Evolutionary conservation across 495 filamentous ascomycete species (phyloP), one percentile per base, ranked within the genome.

Genomic region (Elasticomyces elasticus): DNA sequence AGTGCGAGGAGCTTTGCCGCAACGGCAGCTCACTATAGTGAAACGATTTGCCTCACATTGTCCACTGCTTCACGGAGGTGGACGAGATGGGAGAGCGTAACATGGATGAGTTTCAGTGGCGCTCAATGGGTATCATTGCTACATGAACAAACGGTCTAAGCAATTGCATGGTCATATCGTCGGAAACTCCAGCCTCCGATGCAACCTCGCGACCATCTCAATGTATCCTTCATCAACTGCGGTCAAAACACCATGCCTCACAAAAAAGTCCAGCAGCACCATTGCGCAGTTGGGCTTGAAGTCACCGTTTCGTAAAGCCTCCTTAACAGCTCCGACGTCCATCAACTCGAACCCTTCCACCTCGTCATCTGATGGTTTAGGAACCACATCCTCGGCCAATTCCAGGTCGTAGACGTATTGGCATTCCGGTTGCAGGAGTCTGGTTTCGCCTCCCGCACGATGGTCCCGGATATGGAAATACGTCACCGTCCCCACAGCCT

Each of bases 201-300:
- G 90, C 52, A 94, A 66, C 51, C 87, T 76, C 20, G 79, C 71
- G 38, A 79, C 64, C 58, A 99, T 86, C 73, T 89, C 81, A 56
- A 85, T 69, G 65, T 83, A 95, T 67, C 94, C 70, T 72, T 96
- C 89, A 67, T 89, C 92, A 65, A 86, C 88, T 11, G 76, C 66
- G 0, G 84, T 94, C 60, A 94, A 63, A 49, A 95, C 77, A 0
- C 87, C 86, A 68, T 89, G 89, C 25, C 92, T 74, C 54, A 95
- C 71, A 68, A 98, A 89, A 75, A 97, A 98, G 68, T 95, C 88
- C 41, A 94, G 67, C 61, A 94, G 67, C 22, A 94, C 76, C 51
- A 91, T 61, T 1, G 85, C 84, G 65, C 90, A 96, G 65, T 99
- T 99, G 0, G 94, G 88, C 71, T 99, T 99, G 72, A 94, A 96